Conservation (phyloP, 441 rosid genomes). For the Aquilaria agallochum region DNA sequence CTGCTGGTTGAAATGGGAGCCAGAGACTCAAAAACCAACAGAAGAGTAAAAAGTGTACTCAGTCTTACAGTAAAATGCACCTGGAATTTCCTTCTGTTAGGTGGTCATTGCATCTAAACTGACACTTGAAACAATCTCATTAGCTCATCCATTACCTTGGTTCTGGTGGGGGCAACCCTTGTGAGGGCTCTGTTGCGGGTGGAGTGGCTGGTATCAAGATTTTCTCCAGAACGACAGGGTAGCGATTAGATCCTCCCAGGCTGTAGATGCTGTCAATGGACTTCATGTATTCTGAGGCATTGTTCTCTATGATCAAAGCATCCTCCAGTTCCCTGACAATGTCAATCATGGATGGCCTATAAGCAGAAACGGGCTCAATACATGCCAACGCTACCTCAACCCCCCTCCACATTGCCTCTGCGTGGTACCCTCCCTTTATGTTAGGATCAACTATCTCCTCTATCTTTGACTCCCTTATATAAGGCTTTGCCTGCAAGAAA, state of each 20-base stretch:
- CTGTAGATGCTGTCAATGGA: slow-evolving; percentile 78
- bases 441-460: slow-evolving; percentile 74
- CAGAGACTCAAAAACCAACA: slow-evolving; percentile 4
- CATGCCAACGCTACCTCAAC: slow-evolving; percentile 74
- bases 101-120: slow-evolving; percentile 12
- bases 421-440: slow-evolving; percentile 66
- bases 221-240: slow-evolving; percentile 47
- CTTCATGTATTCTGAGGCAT: slow-evolving; percentile 79
- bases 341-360: slow-evolving; percentile 60
- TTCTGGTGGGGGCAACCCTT: slow-evolving; percentile 48
- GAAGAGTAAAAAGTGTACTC: not conserved
- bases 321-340: slow-evolving; percentile 70
- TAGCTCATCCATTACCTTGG: slow-evolving; percentile 44
- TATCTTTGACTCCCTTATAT: slow-evolving; percentile 63
- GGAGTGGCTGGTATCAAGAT: slow-evolving; percentile 33
- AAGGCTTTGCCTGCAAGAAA: slow-evolving; percentile 57
- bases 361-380: slow-evolving; percentile 60
- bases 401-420: slow-evolving; percentile 83
- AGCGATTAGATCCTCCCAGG: slow-evolving; percentile 62
- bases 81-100: not conserved
- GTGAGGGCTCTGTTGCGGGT: slow-evolving; percentile 43
- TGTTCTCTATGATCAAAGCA: slow-evolving; percentile 76
- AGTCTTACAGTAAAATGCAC: slow-evolving; percentile 1
- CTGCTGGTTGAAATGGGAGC: too few species aligned
- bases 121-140: slow-evolving; percentile 2